A percentile compares a stretch with the other conserved stretches of the same genome.
Conservation (phyloP, 139 green algal genomes). For the Tetradesmus lagerheimii region DNA sequence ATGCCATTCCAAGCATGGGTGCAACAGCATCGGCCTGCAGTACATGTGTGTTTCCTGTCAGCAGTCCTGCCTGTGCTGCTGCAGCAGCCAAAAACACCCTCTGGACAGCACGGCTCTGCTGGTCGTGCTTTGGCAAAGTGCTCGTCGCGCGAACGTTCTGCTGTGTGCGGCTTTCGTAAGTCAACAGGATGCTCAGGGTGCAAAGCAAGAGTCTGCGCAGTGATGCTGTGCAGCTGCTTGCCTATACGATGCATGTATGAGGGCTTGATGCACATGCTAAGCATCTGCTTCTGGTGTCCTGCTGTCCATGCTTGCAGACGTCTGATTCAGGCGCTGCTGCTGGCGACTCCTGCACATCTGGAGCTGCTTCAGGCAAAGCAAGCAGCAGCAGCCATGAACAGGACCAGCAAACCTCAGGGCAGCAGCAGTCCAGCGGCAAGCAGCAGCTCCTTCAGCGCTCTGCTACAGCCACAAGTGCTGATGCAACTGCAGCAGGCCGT, state of each 20-base stretch:
- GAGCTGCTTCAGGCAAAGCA: slow-evolving; percentile 21
- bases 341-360: slow-evolving; percentile 35
- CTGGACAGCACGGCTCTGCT: no score
- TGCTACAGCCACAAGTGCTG: not conserved
- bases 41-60: not conserved
- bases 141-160: not conserved
- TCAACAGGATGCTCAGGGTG: no score
- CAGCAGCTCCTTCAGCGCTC: slow-evolving; percentile 7
- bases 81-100: no score
- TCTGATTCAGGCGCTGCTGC: slow-evolving; percentile 39
- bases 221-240: no score
- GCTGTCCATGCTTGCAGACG: slow-evolving; percentile 6
- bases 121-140: not conserved
- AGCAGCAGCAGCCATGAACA: slow-evolving; percentile 28
- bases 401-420: slow-evolving; percentile 31
- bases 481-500: not conserved
- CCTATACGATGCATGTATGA: not conserved
- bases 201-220: no score
- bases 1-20: not conserved
- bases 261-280: not conserved
- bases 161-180: not conserved
- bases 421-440: slow-evolving; percentile 25
- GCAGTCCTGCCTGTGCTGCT: not conserved
- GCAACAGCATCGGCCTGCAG: no score
- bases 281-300: not conserved